A percentile compares a stretch with the other conserved stretches of the same genome.
These are phyloP conservation scores for Incumbomyces lentus DNA, from an alignment of 2,329 filamentous ascomycete genomes.

Conservation along the genomic window DNA sequence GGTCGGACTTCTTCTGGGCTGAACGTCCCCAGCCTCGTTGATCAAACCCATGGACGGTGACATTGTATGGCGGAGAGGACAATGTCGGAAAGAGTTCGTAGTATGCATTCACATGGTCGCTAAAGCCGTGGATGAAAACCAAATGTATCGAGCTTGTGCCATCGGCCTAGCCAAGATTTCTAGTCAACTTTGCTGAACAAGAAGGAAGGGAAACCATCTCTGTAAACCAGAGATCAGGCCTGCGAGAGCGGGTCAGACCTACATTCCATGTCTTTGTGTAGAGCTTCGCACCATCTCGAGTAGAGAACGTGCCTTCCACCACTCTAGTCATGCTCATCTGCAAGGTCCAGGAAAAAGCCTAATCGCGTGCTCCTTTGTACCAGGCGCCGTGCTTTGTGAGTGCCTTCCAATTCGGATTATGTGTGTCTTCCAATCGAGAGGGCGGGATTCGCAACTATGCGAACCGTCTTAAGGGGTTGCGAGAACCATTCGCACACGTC, in stretches of 20 bases:
- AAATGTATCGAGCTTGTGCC: slow-evolving; percentile 56
- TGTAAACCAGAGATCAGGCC: too few species aligned
- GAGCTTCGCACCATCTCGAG: slow-evolving; percentile 43
- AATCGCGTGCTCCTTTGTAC: too few species aligned
- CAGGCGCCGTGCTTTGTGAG: too few species aligned
- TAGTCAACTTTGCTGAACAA: slow-evolving; percentile 8
- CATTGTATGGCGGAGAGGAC: slow-evolving; percentile 50
- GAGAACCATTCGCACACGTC: too few species aligned
- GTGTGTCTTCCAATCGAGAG: too few species aligned
- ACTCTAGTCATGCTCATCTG: slow-evolving; percentile 28
- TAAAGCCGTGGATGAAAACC: slow-evolving; percentile 77
- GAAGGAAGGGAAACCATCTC: background rate
- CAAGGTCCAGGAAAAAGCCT: too few species aligned
- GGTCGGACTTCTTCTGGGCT: slow-evolving; percentile 40
- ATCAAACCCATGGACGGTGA: slow-evolving; percentile 69
- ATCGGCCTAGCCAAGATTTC: slow-evolving; percentile 10
- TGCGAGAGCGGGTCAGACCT: slow-evolving; percentile 20
- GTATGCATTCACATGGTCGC: slow-evolving; percentile 52
- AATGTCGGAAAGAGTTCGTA: slow-evolving; percentile 62
- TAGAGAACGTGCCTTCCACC: slow-evolving; percentile 42
- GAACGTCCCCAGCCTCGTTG: slow-evolving; percentile 82
- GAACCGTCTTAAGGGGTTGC: too few species aligned
- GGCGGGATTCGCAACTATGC: too few species aligned
- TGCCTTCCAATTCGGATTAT: too few species aligned
- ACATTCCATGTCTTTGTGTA: slow-evolving; percentile 56